Conservation (phyloP, 768 basidiomycete species). For the Leccinum longicurvipes region DNA sequence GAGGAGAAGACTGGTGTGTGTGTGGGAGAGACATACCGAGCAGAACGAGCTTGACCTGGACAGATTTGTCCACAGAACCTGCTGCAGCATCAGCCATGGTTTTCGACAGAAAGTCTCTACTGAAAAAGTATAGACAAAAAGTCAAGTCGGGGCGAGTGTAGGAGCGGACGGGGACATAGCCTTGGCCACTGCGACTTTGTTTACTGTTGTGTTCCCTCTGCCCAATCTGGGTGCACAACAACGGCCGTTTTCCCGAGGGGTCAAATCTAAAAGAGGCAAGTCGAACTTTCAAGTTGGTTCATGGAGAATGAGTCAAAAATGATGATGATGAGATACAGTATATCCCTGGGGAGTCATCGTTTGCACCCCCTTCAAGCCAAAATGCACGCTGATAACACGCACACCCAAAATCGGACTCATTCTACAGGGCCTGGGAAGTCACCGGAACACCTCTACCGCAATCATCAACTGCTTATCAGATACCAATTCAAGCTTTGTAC, state of each 20-base stretch:
- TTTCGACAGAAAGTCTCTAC: conserved; percentile 10
- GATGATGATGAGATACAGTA: no score
- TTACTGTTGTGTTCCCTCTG: conserved; percentile 19
- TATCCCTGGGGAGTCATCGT: no score
- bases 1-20: neutral
- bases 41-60: conserved; percentile 96
- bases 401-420: no score
- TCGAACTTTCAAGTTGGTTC: no score
- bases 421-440: no score
- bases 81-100: conserved; percentile 74
- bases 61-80: conserved; percentile 79
- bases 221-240: conserved; percentile 8
- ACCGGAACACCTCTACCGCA: no score
- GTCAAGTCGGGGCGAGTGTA: neutral
- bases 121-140: conserved; percentile 1
- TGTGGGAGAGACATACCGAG: conserved; percentile 58
- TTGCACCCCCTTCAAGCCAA: no score
- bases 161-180: neutral
- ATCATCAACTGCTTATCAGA: no score
- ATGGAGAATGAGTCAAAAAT: no score
- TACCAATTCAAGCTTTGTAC: no score
- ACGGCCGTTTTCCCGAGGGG: no score
- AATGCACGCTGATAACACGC: no score
- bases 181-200: conserved; percentile 10
- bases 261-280: neutral